phyloP scores from a whole-genome alignment of 805 yeast species.

The Peterozyma toletana region DNA sequence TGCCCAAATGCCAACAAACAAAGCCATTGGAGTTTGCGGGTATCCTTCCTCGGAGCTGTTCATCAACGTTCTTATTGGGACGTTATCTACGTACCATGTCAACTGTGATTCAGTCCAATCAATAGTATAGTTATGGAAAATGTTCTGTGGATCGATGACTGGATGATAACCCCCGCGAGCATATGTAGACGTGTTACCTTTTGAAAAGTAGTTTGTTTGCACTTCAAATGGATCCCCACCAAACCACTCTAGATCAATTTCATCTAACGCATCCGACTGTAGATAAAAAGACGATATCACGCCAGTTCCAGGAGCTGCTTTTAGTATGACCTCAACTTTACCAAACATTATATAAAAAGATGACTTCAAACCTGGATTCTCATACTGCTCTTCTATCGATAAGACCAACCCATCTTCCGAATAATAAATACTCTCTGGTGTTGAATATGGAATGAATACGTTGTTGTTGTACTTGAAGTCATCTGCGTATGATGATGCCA shows the following conservation, averaged over 20 bases:
- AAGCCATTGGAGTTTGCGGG: conserved; percentile 87
- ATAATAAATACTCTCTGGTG: conserved; percentile 37
- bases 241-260: conserved; percentile 82
- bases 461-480: conserved; percentile 42
- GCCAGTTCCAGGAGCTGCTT: conserved; percentile 75
- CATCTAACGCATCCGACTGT: conserved; percentile 82
- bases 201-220: conserved; percentile 75
- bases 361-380: conserved; percentile 74
- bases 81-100: conserved; percentile 71
- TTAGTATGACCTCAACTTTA: conserved; percentile 60
- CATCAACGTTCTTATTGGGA: conserved; percentile 52
- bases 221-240: conserved; percentile 73
- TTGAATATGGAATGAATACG: conserved; percentile 33
- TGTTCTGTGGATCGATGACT: conserved; percentile 47
- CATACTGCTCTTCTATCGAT: conserved; percentile 53
- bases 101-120: conserved; percentile 72
- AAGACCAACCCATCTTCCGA: conserved; percentile 54
- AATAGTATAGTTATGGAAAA: conserved; percentile 70
- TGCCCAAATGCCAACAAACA: conserved; percentile 70
- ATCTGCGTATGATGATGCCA: conserved; percentile 46
- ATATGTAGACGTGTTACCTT: conserved; percentile 71
- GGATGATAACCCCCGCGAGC: conserved; percentile 73
- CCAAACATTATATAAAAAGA: conserved; percentile 88
- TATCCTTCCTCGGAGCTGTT: conserved; percentile 57
- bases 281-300: conserved; percentile 75